A percentile compares a stretch with the other conserved stretches of the same genome.
phyloP scores from a whole-genome alignment of 192 early-diverging fungal species.

The Backusella tarrabulga region DNA sequence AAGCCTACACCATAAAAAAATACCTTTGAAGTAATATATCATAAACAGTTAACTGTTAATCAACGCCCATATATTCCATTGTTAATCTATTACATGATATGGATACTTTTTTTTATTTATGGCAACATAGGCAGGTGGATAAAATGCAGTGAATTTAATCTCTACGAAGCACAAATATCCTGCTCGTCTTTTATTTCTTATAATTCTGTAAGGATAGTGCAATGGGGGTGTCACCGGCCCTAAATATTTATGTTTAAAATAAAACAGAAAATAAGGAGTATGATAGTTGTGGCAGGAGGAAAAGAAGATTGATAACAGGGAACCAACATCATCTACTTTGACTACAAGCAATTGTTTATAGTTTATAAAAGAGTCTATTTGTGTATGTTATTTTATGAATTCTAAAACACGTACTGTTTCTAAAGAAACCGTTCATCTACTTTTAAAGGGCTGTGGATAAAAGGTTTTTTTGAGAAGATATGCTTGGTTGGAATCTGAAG shows the following conservation, averaged over 20 bases:
- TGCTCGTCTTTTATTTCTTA: not conserved
- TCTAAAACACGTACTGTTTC: too few species aligned
- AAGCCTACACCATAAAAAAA: not conserved
- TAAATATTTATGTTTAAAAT: not conserved
- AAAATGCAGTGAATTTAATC: not conserved
- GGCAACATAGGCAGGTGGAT: not conserved
- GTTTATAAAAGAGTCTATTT: too few species aligned
- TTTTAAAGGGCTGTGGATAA: too few species aligned
- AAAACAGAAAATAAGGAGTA: not conserved
- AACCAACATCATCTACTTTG: too few species aligned
- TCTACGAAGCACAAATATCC: not conserved
- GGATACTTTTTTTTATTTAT: not conserved
- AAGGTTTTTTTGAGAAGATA: too few species aligned
- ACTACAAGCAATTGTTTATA: too few species aligned
- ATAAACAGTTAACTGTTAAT: not conserved
- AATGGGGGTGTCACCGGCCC: not conserved
- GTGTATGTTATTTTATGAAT: too few species aligned
- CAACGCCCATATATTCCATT: not conserved
- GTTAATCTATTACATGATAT: not conserved
- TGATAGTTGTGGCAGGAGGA: not conserved
- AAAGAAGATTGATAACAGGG: too few species aligned
- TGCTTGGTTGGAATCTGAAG: too few species aligned
- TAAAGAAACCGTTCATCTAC: too few species aligned
- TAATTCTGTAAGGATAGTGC: not conserved
- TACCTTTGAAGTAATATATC: not conserved